Conservation (phyloP, 441 rosid species). For the Dalechampia spathulata region DNA sequence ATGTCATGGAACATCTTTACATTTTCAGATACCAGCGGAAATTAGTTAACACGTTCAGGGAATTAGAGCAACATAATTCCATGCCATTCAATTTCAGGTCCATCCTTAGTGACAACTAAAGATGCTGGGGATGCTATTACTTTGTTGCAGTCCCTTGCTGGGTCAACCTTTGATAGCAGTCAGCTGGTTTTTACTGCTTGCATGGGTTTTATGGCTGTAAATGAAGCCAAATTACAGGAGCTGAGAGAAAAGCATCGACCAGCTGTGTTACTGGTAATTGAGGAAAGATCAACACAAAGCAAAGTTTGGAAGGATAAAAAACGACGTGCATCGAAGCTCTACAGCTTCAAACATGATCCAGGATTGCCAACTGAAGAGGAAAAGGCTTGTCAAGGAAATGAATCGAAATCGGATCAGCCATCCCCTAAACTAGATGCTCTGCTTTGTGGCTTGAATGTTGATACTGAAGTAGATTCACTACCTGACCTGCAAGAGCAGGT, state of each 20-base stretch:
- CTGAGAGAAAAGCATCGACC: constrained; percentile 86
- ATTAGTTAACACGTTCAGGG: not conserved
- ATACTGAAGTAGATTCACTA: constrained; percentile 55
- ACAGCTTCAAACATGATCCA: constrained; percentile 75
- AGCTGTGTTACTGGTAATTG: constrained; percentile 57
- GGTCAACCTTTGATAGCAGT: constrained; percentile 99
- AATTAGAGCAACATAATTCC: constrained; percentile 4
- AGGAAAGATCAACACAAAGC: constrained; percentile 81
- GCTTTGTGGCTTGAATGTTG: constrained; percentile 45
- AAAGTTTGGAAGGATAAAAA: constrained; percentile 70
- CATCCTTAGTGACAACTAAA: constrained; percentile 86
- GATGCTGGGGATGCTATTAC: constrained; percentile 99
- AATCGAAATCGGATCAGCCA: constrained; percentile 46
- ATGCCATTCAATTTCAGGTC: constrained; percentile 45
- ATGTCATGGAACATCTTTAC: constrained; percentile 5
- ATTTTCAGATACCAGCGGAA: not conserved
- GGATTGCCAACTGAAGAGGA: constrained; percentile 44
- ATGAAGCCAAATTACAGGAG: constrained; percentile 65
- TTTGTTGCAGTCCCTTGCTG: constrained; percentile 83
- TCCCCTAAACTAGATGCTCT: constrained; percentile 66
- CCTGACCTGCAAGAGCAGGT: constrained; percentile 97
- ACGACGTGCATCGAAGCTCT: constrained; percentile 90
- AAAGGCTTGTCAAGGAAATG: constrained; percentile 46
- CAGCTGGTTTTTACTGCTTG: constrained; percentile 98
- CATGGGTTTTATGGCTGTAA: constrained; percentile 89